phyloP scores from a whole-genome alignment of 2,329 filamentous ascomycete species.

The Thielaviopsis ethacetica region DNA sequence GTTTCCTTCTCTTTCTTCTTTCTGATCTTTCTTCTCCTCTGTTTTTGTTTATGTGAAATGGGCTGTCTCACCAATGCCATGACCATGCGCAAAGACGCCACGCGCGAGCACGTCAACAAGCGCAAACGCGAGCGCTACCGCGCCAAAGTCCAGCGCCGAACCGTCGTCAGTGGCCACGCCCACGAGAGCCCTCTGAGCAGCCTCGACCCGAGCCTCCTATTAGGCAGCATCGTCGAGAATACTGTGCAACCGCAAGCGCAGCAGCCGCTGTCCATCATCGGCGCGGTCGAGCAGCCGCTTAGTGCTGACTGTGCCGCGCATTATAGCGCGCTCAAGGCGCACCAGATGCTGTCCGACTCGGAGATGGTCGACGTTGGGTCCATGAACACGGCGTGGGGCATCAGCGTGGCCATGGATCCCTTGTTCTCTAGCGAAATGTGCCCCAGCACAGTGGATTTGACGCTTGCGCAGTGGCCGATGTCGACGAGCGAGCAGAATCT shows the following conservation, averaged over 20 bases:
- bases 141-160: not conserved
- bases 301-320: not conserved
- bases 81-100: not conserved
- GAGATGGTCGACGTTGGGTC: no score
- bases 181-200: not conserved
- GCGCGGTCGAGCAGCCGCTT: not conserved
- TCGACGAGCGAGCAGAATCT: no score
- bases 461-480: no score
- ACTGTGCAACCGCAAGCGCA: not conserved
- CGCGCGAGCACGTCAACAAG: not conserved
- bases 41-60: not conserved
- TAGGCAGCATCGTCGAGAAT: not conserved
- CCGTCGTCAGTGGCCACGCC: not conserved
- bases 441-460: no score
- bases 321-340: no score
- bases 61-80: not conserved
- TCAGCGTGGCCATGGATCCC: no score
- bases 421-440: no score
- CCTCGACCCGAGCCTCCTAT: not conserved
- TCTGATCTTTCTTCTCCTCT: no score
- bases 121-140: not conserved
- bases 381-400: no score
- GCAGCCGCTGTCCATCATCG: not conserved
- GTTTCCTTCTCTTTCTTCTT: no score
- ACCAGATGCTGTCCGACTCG: no score